phyloP scores from a whole-genome alignment of 2,329 filamentous ascomycete genomes.

The Fusarium neocosmosporiellum region DNA sequence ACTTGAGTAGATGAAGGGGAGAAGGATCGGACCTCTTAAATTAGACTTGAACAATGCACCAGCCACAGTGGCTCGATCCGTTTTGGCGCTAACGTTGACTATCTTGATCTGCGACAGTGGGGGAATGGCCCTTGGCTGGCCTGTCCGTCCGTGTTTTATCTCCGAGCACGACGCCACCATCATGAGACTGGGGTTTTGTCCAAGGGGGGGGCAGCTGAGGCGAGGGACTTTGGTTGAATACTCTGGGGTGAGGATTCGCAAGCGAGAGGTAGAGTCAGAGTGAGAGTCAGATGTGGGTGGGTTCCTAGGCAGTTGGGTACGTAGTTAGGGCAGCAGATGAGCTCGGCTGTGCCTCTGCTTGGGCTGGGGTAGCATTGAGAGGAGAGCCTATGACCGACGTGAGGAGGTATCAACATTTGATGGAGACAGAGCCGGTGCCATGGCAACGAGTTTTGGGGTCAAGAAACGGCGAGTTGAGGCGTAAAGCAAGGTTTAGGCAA shows the following conservation, averaged over 20 bases:
- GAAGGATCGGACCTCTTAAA: not conserved
- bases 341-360: not conserved
- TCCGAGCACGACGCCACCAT: slow-evolving; percentile 21
- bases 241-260: not conserved
- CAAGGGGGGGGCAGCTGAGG: not conserved
- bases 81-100: not conserved
- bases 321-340: not conserved
- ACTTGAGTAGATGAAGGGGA: not conserved
- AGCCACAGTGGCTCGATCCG: slow-evolving; percentile 32
- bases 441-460: slow-evolving; percentile 16
- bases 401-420: slow-evolving; percentile 10
- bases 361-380: not conserved
- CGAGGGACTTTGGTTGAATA: not conserved
- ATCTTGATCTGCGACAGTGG: slow-evolving; percentile 30
- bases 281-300: not conserved
- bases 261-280: not conserved
- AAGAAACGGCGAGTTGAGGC: not conserved
- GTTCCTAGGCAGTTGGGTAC: too few species aligned
- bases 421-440: slow-evolving; percentile 21
- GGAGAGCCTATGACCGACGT: not conserved
- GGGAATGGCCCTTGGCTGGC: not conserved
- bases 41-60: not conserved
- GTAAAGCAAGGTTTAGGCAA: not conserved
- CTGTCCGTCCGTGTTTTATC: slow-evolving; percentile 15
- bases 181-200: not conserved